Conservation (phyloP, 345 rosid species). For the Populus simonii region DNA sequence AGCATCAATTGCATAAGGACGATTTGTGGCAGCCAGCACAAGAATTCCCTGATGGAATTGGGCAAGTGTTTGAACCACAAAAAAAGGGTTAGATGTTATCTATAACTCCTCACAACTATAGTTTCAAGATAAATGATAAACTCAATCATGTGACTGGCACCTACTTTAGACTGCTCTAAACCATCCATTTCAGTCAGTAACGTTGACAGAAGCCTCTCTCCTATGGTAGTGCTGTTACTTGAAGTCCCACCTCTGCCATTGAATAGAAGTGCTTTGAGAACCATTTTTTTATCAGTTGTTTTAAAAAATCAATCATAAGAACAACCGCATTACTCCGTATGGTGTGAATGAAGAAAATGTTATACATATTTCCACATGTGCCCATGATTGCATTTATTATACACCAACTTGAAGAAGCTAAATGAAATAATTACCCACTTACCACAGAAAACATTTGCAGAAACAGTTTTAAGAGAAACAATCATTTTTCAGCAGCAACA, state of each 20-base stretch:
- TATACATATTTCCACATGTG: not conserved
- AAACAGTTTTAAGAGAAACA: not conserved
- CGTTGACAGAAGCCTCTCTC: constrained; percentile 91
- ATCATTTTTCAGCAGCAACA: not conserved
- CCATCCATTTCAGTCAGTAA: constrained; percentile 98
- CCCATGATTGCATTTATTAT: not conserved
- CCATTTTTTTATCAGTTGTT: not conserved
- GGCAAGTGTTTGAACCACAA: not conserved
- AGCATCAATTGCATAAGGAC: constrained; percentile 84
- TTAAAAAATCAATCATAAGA: not conserved
- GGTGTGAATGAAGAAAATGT: not conserved
- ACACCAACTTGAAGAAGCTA: not conserved
- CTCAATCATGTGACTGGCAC: constrained; percentile 5
- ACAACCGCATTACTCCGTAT: not conserved
- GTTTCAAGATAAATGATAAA: not conserved
- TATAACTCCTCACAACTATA: not conserved
- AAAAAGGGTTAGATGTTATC: not conserved
- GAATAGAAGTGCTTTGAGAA: constrained; percentile 1
- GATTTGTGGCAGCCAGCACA: constrained; percentile 89
- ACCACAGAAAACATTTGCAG: no score
- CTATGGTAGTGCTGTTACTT: constrained; percentile 59
- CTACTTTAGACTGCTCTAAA: constrained; percentile 77
- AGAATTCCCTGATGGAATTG: constrained; percentile 64
- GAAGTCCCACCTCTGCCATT: constrained; percentile 65
- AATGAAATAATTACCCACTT: no score